Conservation (phyloP, 495 filamentous ascomycete genomes). For the Tuber calosporum region DNA sequence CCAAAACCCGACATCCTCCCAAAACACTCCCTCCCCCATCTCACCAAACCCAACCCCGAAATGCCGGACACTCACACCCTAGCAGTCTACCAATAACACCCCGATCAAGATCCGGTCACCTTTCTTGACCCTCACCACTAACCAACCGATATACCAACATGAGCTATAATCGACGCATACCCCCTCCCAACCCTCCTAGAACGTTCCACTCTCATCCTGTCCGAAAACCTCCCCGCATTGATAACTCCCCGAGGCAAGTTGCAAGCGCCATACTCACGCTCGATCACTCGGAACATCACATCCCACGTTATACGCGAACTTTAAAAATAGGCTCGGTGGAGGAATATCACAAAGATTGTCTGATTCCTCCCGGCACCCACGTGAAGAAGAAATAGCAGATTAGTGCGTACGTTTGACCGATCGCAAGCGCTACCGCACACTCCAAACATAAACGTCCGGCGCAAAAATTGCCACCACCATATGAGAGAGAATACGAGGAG, state of each 20-base stretch:
- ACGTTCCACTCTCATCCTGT: background rate
- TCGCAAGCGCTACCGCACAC: background rate
- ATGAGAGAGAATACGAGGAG: background rate
- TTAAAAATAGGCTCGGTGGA: background rate
- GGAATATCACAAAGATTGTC: background rate
- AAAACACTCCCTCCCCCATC: background rate
- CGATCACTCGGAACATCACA: background rate
- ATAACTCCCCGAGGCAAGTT: background rate
- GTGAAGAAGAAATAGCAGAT: background rate
- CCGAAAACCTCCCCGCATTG: background rate
- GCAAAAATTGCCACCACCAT: background rate
- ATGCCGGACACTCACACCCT: background rate
- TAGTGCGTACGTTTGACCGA: background rate
- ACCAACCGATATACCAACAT: background rate
- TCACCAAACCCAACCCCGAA: background rate
- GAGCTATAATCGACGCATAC: background rate
- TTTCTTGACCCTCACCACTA: background rate
- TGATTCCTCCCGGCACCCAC: background rate
- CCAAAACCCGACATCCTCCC: background rate
- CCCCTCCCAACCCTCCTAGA: background rate
- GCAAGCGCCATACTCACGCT: background rate
- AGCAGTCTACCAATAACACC: background rate
- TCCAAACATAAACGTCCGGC: background rate
- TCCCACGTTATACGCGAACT: background rate
- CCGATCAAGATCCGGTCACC: background rate